Base-by-base conservation (phyloP, 2,329 filamentous ascomycete species). In the Colletotrichum trifolii region DNA sequence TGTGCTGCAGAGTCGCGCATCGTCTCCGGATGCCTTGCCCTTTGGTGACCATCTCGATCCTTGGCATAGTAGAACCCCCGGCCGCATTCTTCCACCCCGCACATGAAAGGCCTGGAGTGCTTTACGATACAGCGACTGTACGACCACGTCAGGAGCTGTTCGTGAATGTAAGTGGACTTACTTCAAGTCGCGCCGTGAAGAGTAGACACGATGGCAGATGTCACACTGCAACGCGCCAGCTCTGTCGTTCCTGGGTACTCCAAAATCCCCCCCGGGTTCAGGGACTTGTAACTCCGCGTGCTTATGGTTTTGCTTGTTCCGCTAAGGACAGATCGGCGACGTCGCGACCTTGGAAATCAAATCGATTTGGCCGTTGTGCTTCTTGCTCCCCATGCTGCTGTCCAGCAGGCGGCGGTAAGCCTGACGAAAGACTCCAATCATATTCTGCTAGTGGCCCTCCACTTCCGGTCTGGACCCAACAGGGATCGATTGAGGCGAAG, bases 391-490 rank as follows among this genome's bases (percentile, higher is more conserved):
- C 58, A 42, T 33, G 8, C 1, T 42, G 42, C 50, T 70, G 67
- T 25, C 68, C 68, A 68, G 59, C 67, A 69, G 67, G 56, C 66
- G 59, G 54, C 7, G 52, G 17, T 34, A 55, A 40, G 34, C 39
- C 10, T 5, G 54, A 55, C 52, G 56, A 48, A 13, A 39, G 13
- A 35, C 58, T 54, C 39, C 55, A 47, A 6, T 67, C 62, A 61
- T 67, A 62, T 40, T 67, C 65, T 45, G 45, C 58, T 8, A 69
- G 58, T 10, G 68, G 68, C 48, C 68, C 68, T 45, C 54, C 54
- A 60, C 46, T 50, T 40, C 68, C 59, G 58, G 50, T 36, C 45
- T 58, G 43, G 11, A 54, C 35, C 65, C 67, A 70, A 33, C 11
- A 17, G 35, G 66, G 69, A 58, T 63, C 49, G 34, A 70, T 56